Percentiles rank a stretch among this genome's conserved stretches.
Evolutionary conservation across 202 grass and related monocot species (phyloP).

Genomic region (Eragrostis tef): DNA sequence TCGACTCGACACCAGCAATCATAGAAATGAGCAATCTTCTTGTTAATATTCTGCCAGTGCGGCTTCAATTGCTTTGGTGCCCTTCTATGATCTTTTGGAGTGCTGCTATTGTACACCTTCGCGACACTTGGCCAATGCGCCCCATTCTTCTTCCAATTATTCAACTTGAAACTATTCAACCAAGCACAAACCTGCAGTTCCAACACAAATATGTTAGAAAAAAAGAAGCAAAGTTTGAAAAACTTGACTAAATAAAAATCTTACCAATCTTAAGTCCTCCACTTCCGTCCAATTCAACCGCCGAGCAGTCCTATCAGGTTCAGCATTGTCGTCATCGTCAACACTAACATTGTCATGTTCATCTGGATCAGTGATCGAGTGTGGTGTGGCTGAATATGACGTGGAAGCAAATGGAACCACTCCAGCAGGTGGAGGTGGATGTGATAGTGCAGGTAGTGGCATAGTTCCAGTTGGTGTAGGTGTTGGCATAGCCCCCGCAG

Average conservation of each 20-base stretch:
- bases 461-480: neutral
- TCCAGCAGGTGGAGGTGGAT: conserved; percentile 13
- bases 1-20: conserved; percentile 42
- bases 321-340: conserved; percentile 24
- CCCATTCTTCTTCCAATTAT: conserved; percentile 21
- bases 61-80: conserved; percentile 14
- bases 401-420: conserved; percentile 26
- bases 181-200: conserved; percentile 47
- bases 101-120: conserved; percentile 32
- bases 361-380: conserved; percentile 25
- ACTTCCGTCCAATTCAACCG: conserved; percentile 40
- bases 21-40: conserved; percentile 46
- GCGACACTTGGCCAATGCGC: conserved; percentile 32
- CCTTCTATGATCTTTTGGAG: conserved; percentile 39
- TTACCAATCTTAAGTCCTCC: conserved; percentile 45
- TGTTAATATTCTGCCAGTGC: conserved; percentile 38
- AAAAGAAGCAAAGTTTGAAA: no score
- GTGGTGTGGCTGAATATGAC: conserved; percentile 32
- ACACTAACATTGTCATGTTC: conserved; percentile 28
- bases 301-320: conserved; percentile 34
- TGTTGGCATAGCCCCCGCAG: conserved; percentile 3
- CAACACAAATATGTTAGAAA: neutral
- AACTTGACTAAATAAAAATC: neutral
- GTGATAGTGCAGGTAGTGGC: neutral
- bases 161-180: conserved; percentile 32